phyloP scores from a whole-genome alignment of 108 stramenopile species.

The Skeletonema potamos region DNA sequence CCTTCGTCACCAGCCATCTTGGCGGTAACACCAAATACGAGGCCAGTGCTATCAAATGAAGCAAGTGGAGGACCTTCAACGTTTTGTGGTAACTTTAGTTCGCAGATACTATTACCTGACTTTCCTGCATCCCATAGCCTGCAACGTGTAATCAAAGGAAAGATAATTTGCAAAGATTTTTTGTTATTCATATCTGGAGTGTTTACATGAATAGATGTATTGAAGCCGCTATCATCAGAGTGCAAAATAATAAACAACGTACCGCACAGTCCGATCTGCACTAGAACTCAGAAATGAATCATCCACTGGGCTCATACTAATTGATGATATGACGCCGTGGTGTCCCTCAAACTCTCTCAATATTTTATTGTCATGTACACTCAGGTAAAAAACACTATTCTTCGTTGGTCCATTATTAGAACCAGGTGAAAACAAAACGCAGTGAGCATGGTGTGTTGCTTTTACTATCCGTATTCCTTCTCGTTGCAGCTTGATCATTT shows the following conservation, averaged over 20 bases:
- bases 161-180: constrained; percentile 1
- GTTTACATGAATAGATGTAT: not conserved
- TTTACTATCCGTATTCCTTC: constrained; percentile 57
- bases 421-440: constrained; percentile 61
- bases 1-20: constrained; percentile 49
- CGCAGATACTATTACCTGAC: constrained; percentile 59
- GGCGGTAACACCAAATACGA: constrained; percentile 79
- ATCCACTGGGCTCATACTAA: constrained; percentile 75
- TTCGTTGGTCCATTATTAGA: constrained; percentile 24
- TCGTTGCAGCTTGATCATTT: constrained; percentile 56
- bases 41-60: constrained; percentile 78
- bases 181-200: no score
- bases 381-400: constrained; percentile 58
- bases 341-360: constrained; percentile 82
- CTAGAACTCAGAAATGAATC: constrained; percentile 76
- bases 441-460: constrained; percentile 71
- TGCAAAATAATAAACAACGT: constrained; percentile 4
- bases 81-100: constrained; percentile 64
- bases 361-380: constrained; percentile 82
- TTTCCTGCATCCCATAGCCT: constrained; percentile 71
- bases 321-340: constrained; percentile 47
- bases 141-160: no score
- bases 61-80: constrained; percentile 50
- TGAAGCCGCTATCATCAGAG: not conserved
- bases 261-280: constrained; percentile 69